Conservation (phyloP, 2,329 filamentous ascomycete genomes). For the Alternaria brassicicola region DNA sequence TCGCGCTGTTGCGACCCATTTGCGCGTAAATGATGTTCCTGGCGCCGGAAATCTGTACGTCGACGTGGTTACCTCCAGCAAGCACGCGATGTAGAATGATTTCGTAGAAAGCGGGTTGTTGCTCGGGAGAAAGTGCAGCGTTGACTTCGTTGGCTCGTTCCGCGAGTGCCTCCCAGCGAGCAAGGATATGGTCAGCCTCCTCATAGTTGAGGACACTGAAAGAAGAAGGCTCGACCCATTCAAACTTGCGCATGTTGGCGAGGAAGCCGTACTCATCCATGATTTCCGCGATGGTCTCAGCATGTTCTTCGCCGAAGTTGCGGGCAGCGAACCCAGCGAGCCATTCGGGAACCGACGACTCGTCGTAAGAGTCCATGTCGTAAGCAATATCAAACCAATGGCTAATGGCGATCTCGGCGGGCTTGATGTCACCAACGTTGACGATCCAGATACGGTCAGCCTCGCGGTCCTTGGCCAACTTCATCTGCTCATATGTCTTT, state of each 20-base stretch:
- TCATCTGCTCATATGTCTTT: conserved; percentile 71
- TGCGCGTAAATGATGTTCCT: conserved; percentile 46
- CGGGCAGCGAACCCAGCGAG: conserved; percentile 62
- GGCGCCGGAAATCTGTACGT: conserved; percentile 51
- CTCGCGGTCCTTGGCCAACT: conserved; percentile 63
- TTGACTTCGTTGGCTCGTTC: conserved; percentile 63
- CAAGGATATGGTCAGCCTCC: conserved; percentile 65
- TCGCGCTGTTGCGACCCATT: conserved; percentile 49
- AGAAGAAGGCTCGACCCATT: conserved; percentile 63
- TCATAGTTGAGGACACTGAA: conserved; percentile 69
- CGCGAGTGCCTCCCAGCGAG: conserved; percentile 61
- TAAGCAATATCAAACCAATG: conserved; percentile 74
- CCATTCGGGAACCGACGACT: conserved; percentile 63
- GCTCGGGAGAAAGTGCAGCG: conserved; percentile 56
- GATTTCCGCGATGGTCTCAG: conserved; percentile 58
- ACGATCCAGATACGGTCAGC: conserved; percentile 70
- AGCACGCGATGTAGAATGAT: conserved; percentile 66
- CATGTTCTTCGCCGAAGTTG: conserved; percentile 61
- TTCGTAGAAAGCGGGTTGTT: conserved; percentile 67
- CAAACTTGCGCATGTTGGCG: conserved; percentile 66
- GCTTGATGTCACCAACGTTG: conserved; percentile 71
- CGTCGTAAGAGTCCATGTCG: conserved; percentile 63
- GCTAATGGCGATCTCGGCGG: conserved; percentile 68
- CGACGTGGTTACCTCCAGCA: conserved; percentile 63
- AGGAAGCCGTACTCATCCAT: conserved; percentile 63